Conservation (phyloP, 345 rosid species). For the Eucalyptus microcorys region DNA sequence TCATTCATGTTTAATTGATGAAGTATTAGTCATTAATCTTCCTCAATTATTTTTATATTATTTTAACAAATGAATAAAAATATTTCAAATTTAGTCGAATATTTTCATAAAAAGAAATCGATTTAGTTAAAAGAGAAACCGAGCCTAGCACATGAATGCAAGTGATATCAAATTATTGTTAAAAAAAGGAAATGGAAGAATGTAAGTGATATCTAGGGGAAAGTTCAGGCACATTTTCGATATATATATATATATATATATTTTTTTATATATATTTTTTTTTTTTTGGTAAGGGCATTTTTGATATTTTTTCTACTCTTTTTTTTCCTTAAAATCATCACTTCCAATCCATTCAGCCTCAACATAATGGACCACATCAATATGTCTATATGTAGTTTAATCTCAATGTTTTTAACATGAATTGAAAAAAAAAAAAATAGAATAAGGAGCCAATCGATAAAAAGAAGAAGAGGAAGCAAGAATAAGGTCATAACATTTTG, state of each 20-base stretch:
- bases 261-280: no score
- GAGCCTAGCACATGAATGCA: no score
- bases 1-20: neutral
- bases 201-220: neutral
- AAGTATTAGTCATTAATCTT: neutral
- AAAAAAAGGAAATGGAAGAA: no score
- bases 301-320: accelerated
- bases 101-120: neutral
- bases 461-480: neutral
- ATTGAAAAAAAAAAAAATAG: neutral
- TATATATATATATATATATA: no score
- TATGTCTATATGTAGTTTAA: no score
- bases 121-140: neutral
- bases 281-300: no score
- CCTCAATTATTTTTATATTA: neutral
- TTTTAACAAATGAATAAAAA: neutral
- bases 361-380: accelerated
- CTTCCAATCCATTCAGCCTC: neutral
- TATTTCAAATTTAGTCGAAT: neutral
- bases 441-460: neutral
- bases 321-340: neutral
- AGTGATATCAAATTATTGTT: no score
- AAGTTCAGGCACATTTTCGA: accelerated
- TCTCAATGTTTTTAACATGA: neutral
- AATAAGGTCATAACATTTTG: neutral